These are phyloP conservation scores for Phialemoniopsis sp. DNA, from an alignment of 2,329 filamentous ascomycete genomes.

Conservation along the genomic window DNA sequence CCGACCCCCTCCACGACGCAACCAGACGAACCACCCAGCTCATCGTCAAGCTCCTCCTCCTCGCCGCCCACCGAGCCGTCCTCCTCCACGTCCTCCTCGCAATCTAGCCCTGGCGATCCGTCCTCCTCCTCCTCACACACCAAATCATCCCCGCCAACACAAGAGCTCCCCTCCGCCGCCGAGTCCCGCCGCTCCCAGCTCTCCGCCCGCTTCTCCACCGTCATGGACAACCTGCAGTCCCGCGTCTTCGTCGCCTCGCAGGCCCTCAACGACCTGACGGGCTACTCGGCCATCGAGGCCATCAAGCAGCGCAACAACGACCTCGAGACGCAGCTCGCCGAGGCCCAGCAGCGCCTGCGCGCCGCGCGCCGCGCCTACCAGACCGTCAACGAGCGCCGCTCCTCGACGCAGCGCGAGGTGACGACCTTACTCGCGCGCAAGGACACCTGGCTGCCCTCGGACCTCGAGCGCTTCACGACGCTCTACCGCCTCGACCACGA, in stretches of 20 bases:
- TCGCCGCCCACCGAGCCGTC: not conserved
- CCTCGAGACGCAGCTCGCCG: conserved; percentile 55
- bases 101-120: not conserved
- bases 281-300: conserved; percentile 85
- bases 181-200: conserved; percentile 37
- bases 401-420: conserved; percentile 90
- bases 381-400: conserved; percentile 75
- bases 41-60: not conserved
- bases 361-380: conserved; percentile 73
- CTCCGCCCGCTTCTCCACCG: conserved; percentile 50
- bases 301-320: conserved; percentile 74
- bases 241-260: conserved; percentile 83
- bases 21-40: too few species aligned
- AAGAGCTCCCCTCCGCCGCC: conserved; percentile 39
- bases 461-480: conserved; percentile 91
- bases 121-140: conserved; percentile 5
- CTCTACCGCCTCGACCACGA: conserved; percentile 90
- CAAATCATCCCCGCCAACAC: conserved; percentile 1
- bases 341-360: conserved; percentile 63
- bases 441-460: conserved; percentile 80
- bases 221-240: conserved; percentile 88
- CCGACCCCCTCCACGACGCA: too few species aligned
- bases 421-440: conserved; percentile 92
- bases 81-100: conserved; percentile 3
- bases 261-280: conserved; percentile 88